Evolutionary conservation across 192 early-diverging fungal species (phyloP), one percentile per base, ranked within the genome.

Genomic region (Backusella liffmaniae): DNA sequence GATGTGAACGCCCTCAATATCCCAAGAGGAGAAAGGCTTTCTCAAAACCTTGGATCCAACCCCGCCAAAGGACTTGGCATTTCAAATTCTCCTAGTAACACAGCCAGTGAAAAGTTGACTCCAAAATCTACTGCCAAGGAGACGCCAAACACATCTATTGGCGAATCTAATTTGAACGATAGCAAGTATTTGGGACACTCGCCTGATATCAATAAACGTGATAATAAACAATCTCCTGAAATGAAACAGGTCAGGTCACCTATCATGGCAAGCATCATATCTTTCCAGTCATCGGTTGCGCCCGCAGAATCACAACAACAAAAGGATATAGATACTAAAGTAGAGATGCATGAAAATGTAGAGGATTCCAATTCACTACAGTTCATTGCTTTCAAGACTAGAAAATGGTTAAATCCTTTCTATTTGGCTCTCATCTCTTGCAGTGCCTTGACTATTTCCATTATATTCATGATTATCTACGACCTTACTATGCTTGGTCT

Each of bases 401-500:
- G 10, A 67, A 46, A 66, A 42, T 16, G 37, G 0, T 70, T 84
- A 12, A 82, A 74, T 44, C 71, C 83, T 4, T 77, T 84, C 21
- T 65, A 67, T 39, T 72, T 67, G 3, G 74, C 74, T 35, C 18
- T 21, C 41, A 32, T 71, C 32, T 77, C 35, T 7, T 79, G 66
- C 65, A 53, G 37, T 71, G 84, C 66, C 80, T 85, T 66, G 77
- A 74, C 35, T 32, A 66, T 46, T 49, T 78, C 42, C 44, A 85
- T 88, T 67, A 44, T 85, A 7, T 83, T 80, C 30, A 84, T 89
- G 37, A 80, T 91, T 46, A 66, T 85, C 13, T 88, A 87, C 62
- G 87, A 89, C 73, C 79, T 91, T 75, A 79, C 85, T 4, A 42
- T 83, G 37, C 73, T 90, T 15, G 88, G 78, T 23, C 23, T 73